Evolutionary conservation across 371 early-diverging fungal genomes (phyloP).

Genomic region (Thermomucor indicae-seudaticae): DNA sequence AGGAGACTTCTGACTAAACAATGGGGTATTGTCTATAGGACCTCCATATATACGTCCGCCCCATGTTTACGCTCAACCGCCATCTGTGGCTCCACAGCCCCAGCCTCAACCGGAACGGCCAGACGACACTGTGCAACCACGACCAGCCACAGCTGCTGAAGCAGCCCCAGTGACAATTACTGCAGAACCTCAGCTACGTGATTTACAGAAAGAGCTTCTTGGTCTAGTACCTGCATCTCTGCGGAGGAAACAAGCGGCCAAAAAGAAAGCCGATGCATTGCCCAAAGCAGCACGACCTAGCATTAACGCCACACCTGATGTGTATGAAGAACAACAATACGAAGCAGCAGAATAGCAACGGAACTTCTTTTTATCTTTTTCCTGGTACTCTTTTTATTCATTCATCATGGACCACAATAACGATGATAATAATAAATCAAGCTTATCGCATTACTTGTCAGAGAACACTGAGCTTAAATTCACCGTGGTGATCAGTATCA

Average conservation of each 20-base stretch:
- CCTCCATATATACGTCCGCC: neutral
- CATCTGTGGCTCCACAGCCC: neutral
- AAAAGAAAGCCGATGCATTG: slow-evolving; percentile 36
- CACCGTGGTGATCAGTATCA: slow-evolving; percentile 23
- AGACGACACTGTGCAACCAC: neutral
- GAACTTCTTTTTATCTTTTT: no score
- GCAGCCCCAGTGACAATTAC: slow-evolving; percentile 43
- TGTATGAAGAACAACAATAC: slow-evolving; percentile 30
- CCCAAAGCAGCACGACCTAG: slow-evolving; percentile 40
- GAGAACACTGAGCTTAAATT: slow-evolving; percentile 13
- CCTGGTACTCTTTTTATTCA: no score
- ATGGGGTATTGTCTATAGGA: neutral
- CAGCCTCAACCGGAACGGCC: neutral
- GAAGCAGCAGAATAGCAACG: neutral
- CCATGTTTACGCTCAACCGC: neutral
- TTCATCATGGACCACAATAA: no score
- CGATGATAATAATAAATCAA: no score
- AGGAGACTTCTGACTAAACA: neutral
- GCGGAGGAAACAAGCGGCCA: slow-evolving; percentile 48
- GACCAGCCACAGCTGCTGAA: slow-evolving; percentile 10
- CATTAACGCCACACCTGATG: slow-evolving; percentile 51
- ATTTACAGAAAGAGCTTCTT: slow-evolving; percentile 60
- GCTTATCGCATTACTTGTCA: neutral
- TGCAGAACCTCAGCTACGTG: slow-evolving; percentile 60
- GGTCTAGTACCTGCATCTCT: slow-evolving; percentile 59